Evolutionary conservation across 805 yeast species (phyloP), one percentile per base, ranked within the genome.

Genomic region (Pichia sporocuriosa): DNA sequence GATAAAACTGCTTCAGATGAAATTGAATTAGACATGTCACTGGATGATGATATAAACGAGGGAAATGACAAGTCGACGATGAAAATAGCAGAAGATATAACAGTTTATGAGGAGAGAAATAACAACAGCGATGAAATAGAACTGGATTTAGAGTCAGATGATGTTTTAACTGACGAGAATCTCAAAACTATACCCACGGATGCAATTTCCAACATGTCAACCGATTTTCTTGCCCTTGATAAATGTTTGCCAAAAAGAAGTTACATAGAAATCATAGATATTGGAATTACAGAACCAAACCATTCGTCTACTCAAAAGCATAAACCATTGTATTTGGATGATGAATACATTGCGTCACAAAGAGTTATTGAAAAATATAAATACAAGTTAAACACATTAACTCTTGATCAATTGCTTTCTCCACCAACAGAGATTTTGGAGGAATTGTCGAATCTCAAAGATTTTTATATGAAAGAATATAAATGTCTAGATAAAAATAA

Each of bases 161-260:
- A 26, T 33, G 7, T 6, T 13, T 17, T 17, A 11, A n/a, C n/a
- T n/a, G n/a, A n/a, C n/a, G n/a, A n/a, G n/a, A n/a, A n/a, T n/a
- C n/a, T n/a, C n/a, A n/a, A n/a, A n/a, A n/a, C n/a, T n/a, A n/a
- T n/a, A n/a, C n/a, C n/a, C n/a, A n/a, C n/a, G n/a, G n/a, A n/a
- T n/a, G n/a, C n/a, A n/a, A n/a, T n/a, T n/a, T n/a, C n/a, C n/a
- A n/a, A n/a, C 10, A 31, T 12, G 6, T 25, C 56, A 3, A 57
- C 63, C 2, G 53, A 60, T 12, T 90, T 88, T 52, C 59, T 85
- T 24, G 93, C 97, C 0, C 67, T 90, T 22, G 97, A 89, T 57
- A 90, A 90, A 59, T 86, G 95, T 52, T 64, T 84, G 1, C 86
- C 87, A 2, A 62, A 69, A 15, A 65, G 95, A 19, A 54, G 65